Evolutionary conservation across 2,329 filamentous ascomycete species (phyloP).

Genomic region (Myriangium duriaei): DNA sequence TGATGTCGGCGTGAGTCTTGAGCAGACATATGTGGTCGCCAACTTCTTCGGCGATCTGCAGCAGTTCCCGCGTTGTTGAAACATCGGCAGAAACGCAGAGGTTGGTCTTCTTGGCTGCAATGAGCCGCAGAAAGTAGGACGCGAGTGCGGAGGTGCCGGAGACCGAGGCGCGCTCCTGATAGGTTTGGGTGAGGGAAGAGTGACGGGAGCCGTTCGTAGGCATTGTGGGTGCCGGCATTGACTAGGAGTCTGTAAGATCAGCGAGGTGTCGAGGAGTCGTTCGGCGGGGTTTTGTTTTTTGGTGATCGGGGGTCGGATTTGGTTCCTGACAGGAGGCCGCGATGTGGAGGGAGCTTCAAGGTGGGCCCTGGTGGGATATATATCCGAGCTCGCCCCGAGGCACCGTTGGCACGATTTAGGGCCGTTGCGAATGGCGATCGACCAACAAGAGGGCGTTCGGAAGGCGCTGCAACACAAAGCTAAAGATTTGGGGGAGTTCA

Average conservation of each 20-base stretch:
- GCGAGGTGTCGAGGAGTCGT: too few species aligned
- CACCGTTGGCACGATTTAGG: not conserved
- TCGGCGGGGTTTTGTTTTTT: too few species aligned
- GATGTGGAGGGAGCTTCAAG: too few species aligned
- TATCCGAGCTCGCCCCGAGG: not conserved
- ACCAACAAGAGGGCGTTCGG: too few species aligned
- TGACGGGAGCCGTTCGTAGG: constrained; percentile 16
- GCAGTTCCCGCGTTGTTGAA: constrained; percentile 41
- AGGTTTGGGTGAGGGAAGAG: constrained; percentile 31
- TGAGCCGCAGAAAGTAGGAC: constrained; percentile 36
- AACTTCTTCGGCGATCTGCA: constrained; percentile 44
- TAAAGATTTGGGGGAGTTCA: too few species aligned
- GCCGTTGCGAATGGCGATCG: not conserved
- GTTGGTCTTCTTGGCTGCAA: constrained; percentile 39
- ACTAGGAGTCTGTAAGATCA: not conserved
- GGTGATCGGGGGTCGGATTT: too few species aligned
- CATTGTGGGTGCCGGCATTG: constrained; percentile 1
- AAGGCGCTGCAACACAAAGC: too few species aligned
- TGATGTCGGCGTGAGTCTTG: constrained; percentile 50
- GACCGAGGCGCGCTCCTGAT: constrained; percentile 33
- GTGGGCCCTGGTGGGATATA: too few species aligned
- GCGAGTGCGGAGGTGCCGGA: constrained; percentile 33
- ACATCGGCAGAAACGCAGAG: constrained; percentile 46
- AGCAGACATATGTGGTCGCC: constrained; percentile 49
- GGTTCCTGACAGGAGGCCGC: too few species aligned